A percentile compares a stretch with the other conserved stretches of the same genome.
Evolutionary conservation across 2,329 filamentous ascomycete genomes (phyloP).

Genomic region (Aspergillus sp.): DNA sequence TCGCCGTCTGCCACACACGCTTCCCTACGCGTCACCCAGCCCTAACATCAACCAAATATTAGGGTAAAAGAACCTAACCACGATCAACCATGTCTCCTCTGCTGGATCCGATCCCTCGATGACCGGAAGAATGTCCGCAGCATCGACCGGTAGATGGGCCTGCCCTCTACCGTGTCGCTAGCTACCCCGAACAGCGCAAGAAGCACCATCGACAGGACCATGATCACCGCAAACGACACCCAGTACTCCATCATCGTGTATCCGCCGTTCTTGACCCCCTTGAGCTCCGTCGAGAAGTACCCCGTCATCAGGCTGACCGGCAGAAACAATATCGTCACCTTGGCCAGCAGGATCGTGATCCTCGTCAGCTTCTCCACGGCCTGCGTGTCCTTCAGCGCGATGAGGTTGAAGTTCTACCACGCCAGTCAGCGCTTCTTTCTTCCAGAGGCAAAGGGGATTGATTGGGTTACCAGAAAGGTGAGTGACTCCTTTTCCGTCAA

Average conservation of each 20-base stretch:
- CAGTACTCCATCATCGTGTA: conserved; percentile 59
- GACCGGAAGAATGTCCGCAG: conserved; percentile 26
- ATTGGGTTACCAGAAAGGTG: conserved; percentile 51
- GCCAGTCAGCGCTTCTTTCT: conserved; percentile 3
- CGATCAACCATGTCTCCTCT: conserved; percentile 5
- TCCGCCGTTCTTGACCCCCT: conserved; percentile 43
- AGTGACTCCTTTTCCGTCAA: conserved; percentile 61
- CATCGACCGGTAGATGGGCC: conserved; percentile 41
- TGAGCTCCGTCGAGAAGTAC: conserved; percentile 62
- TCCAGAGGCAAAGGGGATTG: background rate
- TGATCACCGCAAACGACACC: conserved; percentile 56
- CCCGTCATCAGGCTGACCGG: conserved; percentile 65
- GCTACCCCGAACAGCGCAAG: conserved; percentile 50
- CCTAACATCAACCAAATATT: too few species aligned
- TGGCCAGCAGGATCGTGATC: conserved; percentile 62
- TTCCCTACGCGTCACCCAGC: too few species aligned
- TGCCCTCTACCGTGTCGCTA: conserved; percentile 50
- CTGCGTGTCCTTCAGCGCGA: conserved; percentile 64
- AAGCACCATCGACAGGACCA: conserved; percentile 49
- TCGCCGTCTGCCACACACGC: too few species aligned
- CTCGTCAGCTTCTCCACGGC: conserved; percentile 62
- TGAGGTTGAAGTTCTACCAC: conserved; percentile 64
- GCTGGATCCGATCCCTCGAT: conserved; percentile 19
- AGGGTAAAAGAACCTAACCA: too few species aligned
- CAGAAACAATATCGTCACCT: conserved; percentile 66